These are phyloP conservation scores for Aspergillus tamarii DNA, from an alignment of 2,329 filamentous ascomycete species.

Conservation along the genomic window DNA sequence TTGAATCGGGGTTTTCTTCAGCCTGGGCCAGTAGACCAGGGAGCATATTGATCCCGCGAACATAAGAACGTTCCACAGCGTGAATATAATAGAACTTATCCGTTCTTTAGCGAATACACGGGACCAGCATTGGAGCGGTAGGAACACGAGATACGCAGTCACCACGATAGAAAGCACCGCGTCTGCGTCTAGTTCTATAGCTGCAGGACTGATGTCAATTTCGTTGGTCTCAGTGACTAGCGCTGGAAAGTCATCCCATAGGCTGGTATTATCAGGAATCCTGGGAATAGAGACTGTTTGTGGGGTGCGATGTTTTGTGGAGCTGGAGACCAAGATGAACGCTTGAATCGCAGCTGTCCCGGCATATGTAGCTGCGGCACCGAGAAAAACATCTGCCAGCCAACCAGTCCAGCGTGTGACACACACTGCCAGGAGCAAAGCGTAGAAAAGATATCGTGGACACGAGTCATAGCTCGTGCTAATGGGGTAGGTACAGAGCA, in stretches of 20 bases:
- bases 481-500: conserved; percentile 36
- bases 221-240: conserved; percentile 24
- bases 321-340: conserved; percentile 34
- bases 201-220: conserved; percentile 30
- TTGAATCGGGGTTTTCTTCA: conserved; percentile 24
- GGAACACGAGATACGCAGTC: conserved; percentile 38
- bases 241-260: conserved; percentile 22
- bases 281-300: conserved; percentile 29
- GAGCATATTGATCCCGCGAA: conserved; percentile 34
- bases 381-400: conserved; percentile 36
- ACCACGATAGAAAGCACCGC: conserved; percentile 39
- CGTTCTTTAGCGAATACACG: conserved; percentile 30
- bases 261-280: conserved; percentile 19
- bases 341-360: conserved; percentile 36
- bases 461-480: conserved; percentile 38
- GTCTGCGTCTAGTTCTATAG: conserved; percentile 36
- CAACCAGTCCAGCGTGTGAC: conserved; percentile 36
- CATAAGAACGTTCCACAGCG: conserved; percentile 36
- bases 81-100: conserved; percentile 32
- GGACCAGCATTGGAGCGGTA: conserved; percentile 39
- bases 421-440: conserved; percentile 31
- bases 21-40: conserved; percentile 27
- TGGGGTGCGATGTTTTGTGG: conserved; percentile 10
- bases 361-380: conserved; percentile 37
- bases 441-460: conserved; percentile 39